A percentile compares a stretch with the other conserved stretches of the same genome.
phyloP scores from a whole-genome alignment of 164 flowering plant species.

The Magnolia officinalis region DNA sequence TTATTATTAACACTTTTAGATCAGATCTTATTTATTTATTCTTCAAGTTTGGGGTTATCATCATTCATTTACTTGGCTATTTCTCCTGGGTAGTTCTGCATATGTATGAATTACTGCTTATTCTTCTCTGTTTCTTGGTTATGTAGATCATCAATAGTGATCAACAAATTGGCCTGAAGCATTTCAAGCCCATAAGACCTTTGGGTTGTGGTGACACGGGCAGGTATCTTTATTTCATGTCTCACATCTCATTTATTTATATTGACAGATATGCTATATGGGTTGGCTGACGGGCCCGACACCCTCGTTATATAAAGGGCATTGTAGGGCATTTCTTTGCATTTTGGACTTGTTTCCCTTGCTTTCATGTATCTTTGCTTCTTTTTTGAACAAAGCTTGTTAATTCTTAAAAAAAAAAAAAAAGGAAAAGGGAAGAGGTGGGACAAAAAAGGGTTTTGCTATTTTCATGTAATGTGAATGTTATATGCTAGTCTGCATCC shows the following conservation, averaged over 20 bases:
- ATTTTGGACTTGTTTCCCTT: neutral
- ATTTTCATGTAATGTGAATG: neutral
- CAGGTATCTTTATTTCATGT: constrained; percentile 39
- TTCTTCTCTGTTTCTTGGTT: constrained; percentile 3
- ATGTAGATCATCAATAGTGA: constrained; percentile 60
- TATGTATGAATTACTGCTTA: neutral
- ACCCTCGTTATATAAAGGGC: neutral
- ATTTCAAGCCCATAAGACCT: constrained; percentile 90
- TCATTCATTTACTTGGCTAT: neutral
- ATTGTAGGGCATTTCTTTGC: neutral
- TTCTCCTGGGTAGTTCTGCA: neutral
- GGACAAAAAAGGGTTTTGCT: neutral
- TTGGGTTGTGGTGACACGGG: constrained; percentile 99
- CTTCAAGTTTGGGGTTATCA: neutral
- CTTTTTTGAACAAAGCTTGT: neutral
- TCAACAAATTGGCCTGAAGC: constrained; percentile 65
- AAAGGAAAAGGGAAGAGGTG: neutral
- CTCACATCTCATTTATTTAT: neutral
- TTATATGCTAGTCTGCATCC: neutral
- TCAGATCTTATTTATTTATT: no score
- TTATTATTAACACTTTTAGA: no score
- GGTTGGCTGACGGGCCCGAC: neutral
- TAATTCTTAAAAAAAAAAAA: neutral
- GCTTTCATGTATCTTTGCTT: neutral
- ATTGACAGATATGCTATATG: no score